phyloP scores from a whole-genome alignment of 2,329 filamentous ascomycete species.

The Claviceps sp. region DNA sequence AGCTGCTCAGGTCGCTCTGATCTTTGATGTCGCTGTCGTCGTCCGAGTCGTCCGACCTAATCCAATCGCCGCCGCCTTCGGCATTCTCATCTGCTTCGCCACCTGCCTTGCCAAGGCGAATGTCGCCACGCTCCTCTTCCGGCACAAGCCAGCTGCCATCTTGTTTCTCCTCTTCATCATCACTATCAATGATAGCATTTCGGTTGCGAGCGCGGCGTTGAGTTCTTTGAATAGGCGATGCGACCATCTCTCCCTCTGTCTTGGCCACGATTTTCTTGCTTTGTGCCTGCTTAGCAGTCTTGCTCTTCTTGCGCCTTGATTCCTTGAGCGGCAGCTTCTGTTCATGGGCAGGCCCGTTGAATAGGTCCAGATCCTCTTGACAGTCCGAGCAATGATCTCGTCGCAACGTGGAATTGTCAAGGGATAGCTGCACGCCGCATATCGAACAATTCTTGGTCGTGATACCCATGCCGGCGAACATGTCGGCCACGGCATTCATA shows the following conservation, averaged over 20 bases:
- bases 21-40: constrained; percentile 32
- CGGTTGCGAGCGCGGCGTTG: constrained; percentile 31
- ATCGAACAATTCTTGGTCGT: constrained; percentile 68
- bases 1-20: constrained; percentile 39
- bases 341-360: constrained; percentile 33
- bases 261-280: constrained; percentile 14
- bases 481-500: constrained; percentile 69
- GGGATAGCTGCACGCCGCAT: constrained; percentile 56
- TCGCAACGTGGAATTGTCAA: constrained; percentile 27
- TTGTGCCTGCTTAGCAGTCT: constrained; percentile 20
- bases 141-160: constrained; percentile 72
- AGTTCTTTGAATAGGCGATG: constrained; percentile 8
- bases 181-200: constrained; percentile 50
- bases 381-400: constrained; percentile 58
- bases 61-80: constrained; percentile 71
- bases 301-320: constrained; percentile 16
- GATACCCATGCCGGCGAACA: constrained; percentile 76
- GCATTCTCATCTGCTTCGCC: constrained; percentile 78
- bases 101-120: constrained; percentile 63
- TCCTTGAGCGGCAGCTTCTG: constrained; percentile 24
- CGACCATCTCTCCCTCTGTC: constrained; percentile 8
- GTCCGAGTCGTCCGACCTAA: constrained; percentile 57
- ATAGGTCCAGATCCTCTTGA: constrained; percentile 55
- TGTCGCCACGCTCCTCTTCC: constrained; percentile 45
- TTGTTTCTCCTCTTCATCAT: constrained; percentile 56